A percentile compares a stretch with the other conserved stretches of the same genome.
These are phyloP conservation scores for Nicotiana benthamiana DNA, from an alignment of 257 asterid species.

Conservation along the genomic window DNA sequence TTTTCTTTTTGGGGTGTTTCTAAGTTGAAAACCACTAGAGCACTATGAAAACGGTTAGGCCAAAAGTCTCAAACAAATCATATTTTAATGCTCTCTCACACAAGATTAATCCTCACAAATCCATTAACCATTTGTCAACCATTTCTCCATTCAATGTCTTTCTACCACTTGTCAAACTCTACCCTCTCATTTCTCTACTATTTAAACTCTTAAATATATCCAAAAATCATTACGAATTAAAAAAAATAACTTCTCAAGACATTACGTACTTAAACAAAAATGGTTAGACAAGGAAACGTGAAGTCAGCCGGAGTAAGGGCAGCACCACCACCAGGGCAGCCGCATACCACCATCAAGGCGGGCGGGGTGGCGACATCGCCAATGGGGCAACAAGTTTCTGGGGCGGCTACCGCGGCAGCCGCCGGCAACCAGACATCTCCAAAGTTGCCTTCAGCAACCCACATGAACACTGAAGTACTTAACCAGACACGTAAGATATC, in stretches of 20 bases:
- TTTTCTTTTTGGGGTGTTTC: background rate
- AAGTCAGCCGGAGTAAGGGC: slow-evolving; percentile 28
- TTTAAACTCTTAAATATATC: background rate
- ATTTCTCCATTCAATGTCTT: background rate
- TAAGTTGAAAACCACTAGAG: background rate
- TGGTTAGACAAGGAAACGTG: slow-evolving; percentile 48
- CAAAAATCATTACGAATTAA: background rate
- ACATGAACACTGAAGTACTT: slow-evolving; percentile 55
- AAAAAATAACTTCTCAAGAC: background rate
- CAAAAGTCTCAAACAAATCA: slow-evolving; percentile 2
- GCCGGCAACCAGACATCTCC: slow-evolving; percentile 41
- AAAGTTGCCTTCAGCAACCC: slow-evolving; percentile 32
- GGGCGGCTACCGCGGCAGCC: slow-evolving; percentile 21
- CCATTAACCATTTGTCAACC: background rate
- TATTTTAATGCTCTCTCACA: slow-evolving; percentile 3
- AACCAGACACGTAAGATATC: slow-evolving; percentile 49
- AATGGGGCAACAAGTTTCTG: slow-evolving; percentile 2
- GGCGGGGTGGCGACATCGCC: background rate
- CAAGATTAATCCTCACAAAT: background rate
- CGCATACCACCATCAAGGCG: slow-evolving; percentile 24
- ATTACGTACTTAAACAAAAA: background rate
- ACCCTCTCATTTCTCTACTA: background rate
- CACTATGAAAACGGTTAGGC: background rate
- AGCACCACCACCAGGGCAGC: slow-evolving; percentile 45
- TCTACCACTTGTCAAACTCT: slow-evolving; percentile 7